Evolutionary conservation across 306 rosid genomes (phyloP), one percentile per base, ranked within the genome.

Genomic region (Alnus glutinosa): DNA sequence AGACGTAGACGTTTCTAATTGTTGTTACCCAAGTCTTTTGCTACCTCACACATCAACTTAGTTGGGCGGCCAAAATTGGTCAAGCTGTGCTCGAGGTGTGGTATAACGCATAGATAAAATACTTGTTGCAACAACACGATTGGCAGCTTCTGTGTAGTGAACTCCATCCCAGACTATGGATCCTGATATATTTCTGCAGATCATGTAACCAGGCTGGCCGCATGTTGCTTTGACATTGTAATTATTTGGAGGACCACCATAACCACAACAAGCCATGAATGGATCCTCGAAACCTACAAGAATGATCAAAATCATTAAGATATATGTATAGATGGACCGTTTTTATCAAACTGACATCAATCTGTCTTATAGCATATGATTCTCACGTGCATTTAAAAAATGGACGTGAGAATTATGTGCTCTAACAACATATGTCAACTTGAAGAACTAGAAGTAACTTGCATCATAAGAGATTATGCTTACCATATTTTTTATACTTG

Each of bases 201-300:
- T 36, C 18, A 2, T 68, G 75, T 42, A 55, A 75, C 83, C 81
- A 77, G 79, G 59, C 37, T 71, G 73, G 66, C 80, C 55, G 51
- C 73, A 77, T 76, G 87, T 73, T 80, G 59, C 79, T 66, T 39
- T 54, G 51, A 55, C 72, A 57, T 76, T 70, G 73, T 52, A 75
- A 51, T 48, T 69, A 58, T 77, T 13, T 64, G 70, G 75, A 14
- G 49, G 81, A 13, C 78, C 74, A 68, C n/a, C 69, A 52, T 50
- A 76, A 54, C 50, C 63, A 71, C 77, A 81, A 32, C 48, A 52
- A 49, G 75, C 37, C 61, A 44, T 46, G 15, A 82, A 69, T 73
- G 77, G 55, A 48, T 76, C 67, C 44, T 79, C 14, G 34, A 39
- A 84, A 72, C 73, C 70, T 72, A 57, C 63, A 39, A 15, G 47